Evolutionary conservation across 1,284 basidiomycete species (phyloP).

Genomic region (Exobasidium cylindrosporum): DNA sequence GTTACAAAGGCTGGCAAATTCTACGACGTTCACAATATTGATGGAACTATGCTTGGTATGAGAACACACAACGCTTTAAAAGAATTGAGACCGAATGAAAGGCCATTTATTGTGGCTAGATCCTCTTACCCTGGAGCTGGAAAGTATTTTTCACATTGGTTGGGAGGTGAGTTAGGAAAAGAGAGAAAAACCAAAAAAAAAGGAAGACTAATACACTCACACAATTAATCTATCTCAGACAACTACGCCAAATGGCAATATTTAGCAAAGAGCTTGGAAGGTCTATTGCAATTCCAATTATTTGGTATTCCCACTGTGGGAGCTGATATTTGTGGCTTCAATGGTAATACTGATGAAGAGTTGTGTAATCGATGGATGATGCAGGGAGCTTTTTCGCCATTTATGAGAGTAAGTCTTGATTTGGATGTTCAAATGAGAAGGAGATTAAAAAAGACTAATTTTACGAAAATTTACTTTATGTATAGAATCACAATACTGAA

Average conservation of each 20-base stretch:
- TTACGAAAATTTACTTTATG: no score
- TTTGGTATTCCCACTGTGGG: constrained; percentile 39
- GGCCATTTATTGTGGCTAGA: constrained; percentile 40
- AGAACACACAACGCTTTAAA: constrained; percentile 29
- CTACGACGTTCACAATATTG: constrained; percentile 54
- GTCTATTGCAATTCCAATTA: constrained; percentile 71
- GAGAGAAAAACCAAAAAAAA: no score
- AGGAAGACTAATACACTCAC: constrained; percentile 26
- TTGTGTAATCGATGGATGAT: constrained; percentile 15
- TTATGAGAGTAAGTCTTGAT: constrained; percentile 58
- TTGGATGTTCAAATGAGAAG: background rate
- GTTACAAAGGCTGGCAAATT: constrained; percentile 55
- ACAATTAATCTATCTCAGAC: constrained; percentile 65
- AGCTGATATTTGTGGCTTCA: constrained; percentile 36
- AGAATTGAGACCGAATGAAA: constrained; percentile 25
- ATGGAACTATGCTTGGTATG: constrained; percentile 27
- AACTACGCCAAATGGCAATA: constrained; percentile 67
- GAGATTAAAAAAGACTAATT: background rate
- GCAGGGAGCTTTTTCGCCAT: constrained; percentile 8
- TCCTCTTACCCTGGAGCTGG: constrained; percentile 38
- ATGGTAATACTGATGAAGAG: constrained; percentile 67
- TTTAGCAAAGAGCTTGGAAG: constrained; percentile 64
- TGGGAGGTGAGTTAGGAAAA: constrained; percentile 1
- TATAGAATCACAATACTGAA: constrained; percentile 30
- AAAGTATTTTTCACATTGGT: constrained; percentile 1